Evolutionary conservation across 768 basidiomycete species (phyloP), one percentile per base, ranked within the genome.

Genomic region (Aureoboletus auriporus): DNA sequence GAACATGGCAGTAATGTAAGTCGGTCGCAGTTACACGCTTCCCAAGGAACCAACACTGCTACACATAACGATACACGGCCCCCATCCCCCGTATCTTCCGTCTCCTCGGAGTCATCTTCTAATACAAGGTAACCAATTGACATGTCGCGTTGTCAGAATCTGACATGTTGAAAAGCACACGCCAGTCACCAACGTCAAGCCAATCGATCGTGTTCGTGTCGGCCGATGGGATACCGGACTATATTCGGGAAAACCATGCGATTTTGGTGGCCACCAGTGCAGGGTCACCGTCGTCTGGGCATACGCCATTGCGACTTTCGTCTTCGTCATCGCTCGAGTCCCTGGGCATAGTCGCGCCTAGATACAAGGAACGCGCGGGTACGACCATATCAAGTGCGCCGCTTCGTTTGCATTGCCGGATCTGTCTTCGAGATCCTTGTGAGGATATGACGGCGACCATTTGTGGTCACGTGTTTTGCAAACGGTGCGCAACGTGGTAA

Each of bases 401-500:
- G 42, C 36, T 39, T 37, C 57, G 60, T 6, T 57, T 79, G 42
- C 75, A 80, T 40, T 83, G 79, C 47, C 72, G 82, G 26, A 61
- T 72, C 1, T 83, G 80, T 53, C 64, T 69, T 6, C 59, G 65
- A 23, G 73, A 81, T 44, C 71, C 73, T 1, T 79, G 77, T 44
- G 70, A 74, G 31, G 73, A 80, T 49, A 71, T 75, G 39, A 82
- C 78, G 3, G 80, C 75, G 17, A 82, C 78, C 5, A 76, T 79
- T 63, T 84, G 82, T 55, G 82, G 82, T 4, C 82, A 84, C 52
- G 55, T 84, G 14, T 84, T 84, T 53, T 84, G 82, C 55, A 71
- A 78, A 46, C 49, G 69, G 82, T 81, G 48, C 20, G 75, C 36
- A 23, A 23, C 20, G 20, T 23, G 20, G 20, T 23, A 23, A 23